Evolutionary conservation across 352 stramenopile genomes (phyloP).

Genomic region (Thraustochytrium striatum): DNA sequence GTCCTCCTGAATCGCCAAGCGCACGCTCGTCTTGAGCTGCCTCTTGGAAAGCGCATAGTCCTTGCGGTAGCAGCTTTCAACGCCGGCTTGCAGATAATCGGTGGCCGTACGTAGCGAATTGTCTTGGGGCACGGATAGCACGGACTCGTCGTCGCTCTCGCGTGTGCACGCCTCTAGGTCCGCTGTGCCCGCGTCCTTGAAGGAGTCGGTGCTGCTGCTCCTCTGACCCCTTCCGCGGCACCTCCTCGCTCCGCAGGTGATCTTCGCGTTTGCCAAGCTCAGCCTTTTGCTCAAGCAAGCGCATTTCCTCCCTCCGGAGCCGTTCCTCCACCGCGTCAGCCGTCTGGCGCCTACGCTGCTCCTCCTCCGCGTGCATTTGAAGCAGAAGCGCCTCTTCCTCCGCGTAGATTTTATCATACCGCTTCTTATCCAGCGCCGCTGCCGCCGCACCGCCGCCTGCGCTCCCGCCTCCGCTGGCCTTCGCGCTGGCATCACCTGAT

Average conservation of each 20-base stretch:
- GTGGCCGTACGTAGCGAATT: neutral
- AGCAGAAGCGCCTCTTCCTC: slow-evolving; percentile 2
- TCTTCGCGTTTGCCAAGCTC: too few species aligned
- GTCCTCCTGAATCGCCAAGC: neutral
- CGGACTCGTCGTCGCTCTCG: neutral
- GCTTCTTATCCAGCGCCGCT: neutral
- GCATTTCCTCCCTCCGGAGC: too few species aligned
- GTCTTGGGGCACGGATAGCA: neutral
- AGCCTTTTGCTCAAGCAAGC: too few species aligned
- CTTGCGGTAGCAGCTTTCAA: neutral
- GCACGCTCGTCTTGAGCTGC: neutral
- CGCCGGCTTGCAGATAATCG: neutral
- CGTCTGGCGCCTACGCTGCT: too few species aligned
- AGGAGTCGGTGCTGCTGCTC: too few species aligned
- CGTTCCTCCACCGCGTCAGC: too few species aligned
- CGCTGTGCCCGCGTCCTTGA: too few species aligned
- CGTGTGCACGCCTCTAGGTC: too few species aligned
- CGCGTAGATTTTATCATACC: neutral
- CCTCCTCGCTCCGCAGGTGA: too few species aligned
- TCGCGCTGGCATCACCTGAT: neutral
- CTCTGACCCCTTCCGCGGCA: too few species aligned
- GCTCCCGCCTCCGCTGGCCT: neutral
- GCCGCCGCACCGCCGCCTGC: neutral
- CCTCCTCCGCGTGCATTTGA: neutral
- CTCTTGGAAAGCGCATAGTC: neutral